Base-by-base conservation (phyloP, 1,284 basidiomycete genomes). In the Xerocomus nothofagi region DNA sequence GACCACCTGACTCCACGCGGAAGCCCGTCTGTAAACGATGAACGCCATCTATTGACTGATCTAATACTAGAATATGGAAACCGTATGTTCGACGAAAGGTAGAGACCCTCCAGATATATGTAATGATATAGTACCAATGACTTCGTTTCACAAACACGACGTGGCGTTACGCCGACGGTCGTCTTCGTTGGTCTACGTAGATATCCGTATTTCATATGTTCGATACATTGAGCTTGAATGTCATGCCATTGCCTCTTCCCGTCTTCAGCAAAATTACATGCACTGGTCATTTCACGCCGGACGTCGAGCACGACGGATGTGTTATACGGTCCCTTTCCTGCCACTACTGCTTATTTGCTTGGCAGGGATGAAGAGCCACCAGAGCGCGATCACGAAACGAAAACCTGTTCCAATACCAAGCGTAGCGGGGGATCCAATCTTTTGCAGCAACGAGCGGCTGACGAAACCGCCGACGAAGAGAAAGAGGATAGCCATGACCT, bases 391-490 rank as follows among this genome's bases (percentile, higher is more conserved):
- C 40, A 89, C 45, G 31, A 86, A 58, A 6, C 90, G 75, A 39
- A 92, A 62, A 10, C 81, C 90, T 0, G 82, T 78, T 10, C 80
- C 80, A 17, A 92, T 74, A 6, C 84, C 90, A 17, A 93, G 72
- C 0, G 87, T 77, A 2, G 78, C 80, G 0, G 84, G 79, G 0
- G 82, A 75, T 11, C 86, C 85, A 24, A 88, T 74, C 51, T 71
- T 70, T 48, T 79, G 79, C 31, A 89, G 67, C 47, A 91, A 71
- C 0, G 85, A 82, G 11, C 89, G 79, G 2, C 84, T 80, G 23
- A 76, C 66, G 62, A 93, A 86, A 1, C 86, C 88, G 17, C 91
- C 91, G n/a, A 89, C 20, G 65, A 93, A 88, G 41, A 92, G 74
- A 15, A 78, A 70, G 15, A 76, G 39, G 44, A 89, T 84, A 0